These are phyloP conservation scores for Malassezia japonica DNA, from an alignment of 1,284 basidiomycete genomes.

Conservation along the genomic window DNA sequence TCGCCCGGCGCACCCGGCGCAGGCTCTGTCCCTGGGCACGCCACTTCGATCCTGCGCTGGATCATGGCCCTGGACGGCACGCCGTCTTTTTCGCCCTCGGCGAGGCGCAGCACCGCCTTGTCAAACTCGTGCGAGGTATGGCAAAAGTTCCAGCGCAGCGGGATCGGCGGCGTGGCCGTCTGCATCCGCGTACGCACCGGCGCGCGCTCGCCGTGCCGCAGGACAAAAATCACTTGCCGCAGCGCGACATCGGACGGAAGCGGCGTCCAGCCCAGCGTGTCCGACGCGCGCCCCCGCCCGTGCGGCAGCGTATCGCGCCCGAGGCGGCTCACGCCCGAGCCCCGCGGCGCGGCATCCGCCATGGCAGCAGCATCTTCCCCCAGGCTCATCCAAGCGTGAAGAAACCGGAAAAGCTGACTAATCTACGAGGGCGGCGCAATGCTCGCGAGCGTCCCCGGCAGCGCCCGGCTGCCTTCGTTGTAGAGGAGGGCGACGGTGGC, in stretches of 20 bases:
- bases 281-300: constrained; percentile 22
- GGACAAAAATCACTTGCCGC: constrained; percentile 36
- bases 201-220: constrained; percentile 43
- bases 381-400: too few relatives aligned
- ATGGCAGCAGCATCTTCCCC: too few relatives aligned
- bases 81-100: not conserved
- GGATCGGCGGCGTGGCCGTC: constrained; percentile 27
- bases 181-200: constrained; percentile 39
- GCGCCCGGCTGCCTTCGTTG: constrained; percentile 23
- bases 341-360: too few relatives aligned
- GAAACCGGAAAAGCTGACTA: not conserved
- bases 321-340: too few relatives aligned
- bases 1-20: constrained; percentile 26
- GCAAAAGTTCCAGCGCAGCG: constrained; percentile 40
- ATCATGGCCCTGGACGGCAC: constrained; percentile 22
- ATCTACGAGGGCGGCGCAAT: constrained; percentile 14
- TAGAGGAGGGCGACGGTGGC: constrained; percentile 29
- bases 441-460: constrained; percentile 36
- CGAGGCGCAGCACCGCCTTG: constrained; percentile 25
- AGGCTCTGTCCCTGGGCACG: constrained; percentile 15
- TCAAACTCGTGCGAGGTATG: constrained; percentile 33
- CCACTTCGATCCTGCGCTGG: constrained; percentile 27
- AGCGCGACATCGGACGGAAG: constrained; percentile 32
- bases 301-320: constrained; percentile 12
- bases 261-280: constrained; percentile 27